Base-by-base conservation (phyloP, 2,329 filamentous ascomycete species). In the Zymoseptoria pseudotritici region DNA sequence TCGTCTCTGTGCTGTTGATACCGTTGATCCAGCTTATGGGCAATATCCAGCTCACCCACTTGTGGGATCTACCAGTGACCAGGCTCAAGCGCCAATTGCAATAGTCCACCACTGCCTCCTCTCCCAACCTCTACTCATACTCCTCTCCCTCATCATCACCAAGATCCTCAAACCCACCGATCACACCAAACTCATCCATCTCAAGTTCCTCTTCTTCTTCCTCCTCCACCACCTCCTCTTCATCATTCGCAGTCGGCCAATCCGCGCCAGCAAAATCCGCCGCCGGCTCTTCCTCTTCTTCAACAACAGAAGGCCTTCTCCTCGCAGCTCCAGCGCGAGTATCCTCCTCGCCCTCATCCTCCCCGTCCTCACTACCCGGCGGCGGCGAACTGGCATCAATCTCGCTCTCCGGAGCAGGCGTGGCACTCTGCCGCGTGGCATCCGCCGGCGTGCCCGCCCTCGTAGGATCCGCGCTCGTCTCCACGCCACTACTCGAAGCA, bases 141-240 rank as follows among this genome's bases (percentile, higher is more conserved):
- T 63, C 63, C 24, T 63, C 58, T 22, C 54, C 58, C 8, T 50
- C 54, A 50, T 58, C 64, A 58, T 56, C 60, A 22, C 54, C 57
- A 20, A 57, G 54, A 17, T 57, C 53, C 6, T 58, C 60, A 10
- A 63, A 57, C 29, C 59, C 61, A 6, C 59, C 61, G 7, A 59
- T 20, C 42, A 20, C 53, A 26, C 60, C 63, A 57, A 63, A 65
- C 22, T 63, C 61, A 24, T 63, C 59, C 9, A 54, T 56, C 24
- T 58, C 59, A 20, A 50, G 22, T 19, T 52, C 56, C 11, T 66
- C 63, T 17, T 66, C 63, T 2, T 64, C 65, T 13, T 61, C 63
- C 19, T 59, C 58, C 2, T 49, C 63, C n/a, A 61, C 65, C 24
- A 54, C 56, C 13, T 63, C 59, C 20, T 61, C 57, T 1, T 62